These are phyloP conservation scores for Niebla homalea DNA, from an alignment of 495 filamentous ascomycete species.

Conservation along the genomic window DNA sequence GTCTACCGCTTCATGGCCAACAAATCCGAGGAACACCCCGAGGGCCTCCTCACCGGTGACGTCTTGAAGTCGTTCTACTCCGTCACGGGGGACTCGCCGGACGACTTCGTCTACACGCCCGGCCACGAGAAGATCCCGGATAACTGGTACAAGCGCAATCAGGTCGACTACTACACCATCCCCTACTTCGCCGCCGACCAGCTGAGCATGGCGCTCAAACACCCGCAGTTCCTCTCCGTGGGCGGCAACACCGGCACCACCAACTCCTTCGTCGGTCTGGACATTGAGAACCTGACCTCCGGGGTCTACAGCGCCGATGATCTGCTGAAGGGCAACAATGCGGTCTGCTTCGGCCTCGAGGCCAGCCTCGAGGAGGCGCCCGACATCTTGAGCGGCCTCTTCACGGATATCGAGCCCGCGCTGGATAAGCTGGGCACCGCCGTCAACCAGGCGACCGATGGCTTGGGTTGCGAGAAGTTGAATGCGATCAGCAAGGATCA, in stretches of 20 bases:
- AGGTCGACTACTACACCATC: constrained; percentile 28
- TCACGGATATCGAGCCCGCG: constrained; percentile 21
- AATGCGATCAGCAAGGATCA: constrained; percentile 14
- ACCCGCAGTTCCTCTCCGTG: constrained; percentile 25
- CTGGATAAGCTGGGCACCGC: constrained; percentile 14
- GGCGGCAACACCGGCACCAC: constrained; percentile 45
- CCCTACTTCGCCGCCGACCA: constrained; percentile 23
- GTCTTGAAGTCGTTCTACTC: constrained; percentile 34
- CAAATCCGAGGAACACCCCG: constrained; percentile 23
- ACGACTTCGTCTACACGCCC: constrained; percentile 28
- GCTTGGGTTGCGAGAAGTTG: constrained; percentile 18
- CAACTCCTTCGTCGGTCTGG: constrained; percentile 41
- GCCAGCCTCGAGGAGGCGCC: constrained; percentile 29
- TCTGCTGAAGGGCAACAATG: constrained; percentile 32
- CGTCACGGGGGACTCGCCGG: constrained; percentile 26
- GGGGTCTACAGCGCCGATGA: constrained; percentile 31
- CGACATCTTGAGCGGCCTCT: constrained; percentile 27
- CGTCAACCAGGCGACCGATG: constrained; percentile 8
- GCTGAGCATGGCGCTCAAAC: constrained; percentile 21
- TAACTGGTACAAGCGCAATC: constrained; percentile 46
- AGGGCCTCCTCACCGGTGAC: constrained; percentile 24
- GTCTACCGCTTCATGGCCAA: constrained; percentile 27
- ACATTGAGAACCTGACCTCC: constrained; percentile 36
- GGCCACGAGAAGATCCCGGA: constrained; percentile 42
- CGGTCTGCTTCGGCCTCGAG: constrained; percentile 34